phyloP scores from a whole-genome alignment of 2,329 filamentous ascomycete species.

The Ustulina deusta region DNA sequence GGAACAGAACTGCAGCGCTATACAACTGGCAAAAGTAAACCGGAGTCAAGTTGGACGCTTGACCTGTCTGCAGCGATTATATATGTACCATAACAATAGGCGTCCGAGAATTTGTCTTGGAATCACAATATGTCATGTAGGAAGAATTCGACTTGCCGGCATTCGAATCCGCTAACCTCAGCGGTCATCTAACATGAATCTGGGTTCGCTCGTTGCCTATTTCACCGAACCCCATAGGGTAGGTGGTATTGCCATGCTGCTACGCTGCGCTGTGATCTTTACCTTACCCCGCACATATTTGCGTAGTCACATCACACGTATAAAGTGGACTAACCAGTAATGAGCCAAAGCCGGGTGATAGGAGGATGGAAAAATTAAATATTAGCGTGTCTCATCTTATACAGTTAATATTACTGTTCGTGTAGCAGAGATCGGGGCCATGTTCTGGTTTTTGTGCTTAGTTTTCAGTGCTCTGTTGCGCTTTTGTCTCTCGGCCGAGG shows the following conservation, averaged over 20 bases:
- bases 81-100: no score
- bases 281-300: constrained; percentile 31
- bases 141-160: neutral
- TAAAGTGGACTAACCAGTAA: constrained; percentile 7
- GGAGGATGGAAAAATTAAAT: neutral
- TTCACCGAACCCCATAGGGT: constrained; percentile 23
- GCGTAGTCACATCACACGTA: neutral
- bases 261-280: constrained; percentile 19
- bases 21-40: no score
- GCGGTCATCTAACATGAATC: neutral
- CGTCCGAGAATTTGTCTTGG: no score
- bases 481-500: constrained; percentile 4
- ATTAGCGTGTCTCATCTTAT: neutral
- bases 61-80: no score
- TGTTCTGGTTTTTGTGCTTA: constrained; percentile 22
- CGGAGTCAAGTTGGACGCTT: no score
- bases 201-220: constrained; percentile 6
- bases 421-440: neutral
- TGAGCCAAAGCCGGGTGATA: neutral
- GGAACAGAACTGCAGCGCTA: no score
- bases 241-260: constrained; percentile 22
- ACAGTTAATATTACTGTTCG: neutral
- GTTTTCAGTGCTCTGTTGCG: constrained; percentile 9
- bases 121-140: neutral
- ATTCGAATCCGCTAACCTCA: neutral